phyloP scores from a whole-genome alignment of 1,284 basidiomycete species.

The Trichosporon sp. region DNA sequence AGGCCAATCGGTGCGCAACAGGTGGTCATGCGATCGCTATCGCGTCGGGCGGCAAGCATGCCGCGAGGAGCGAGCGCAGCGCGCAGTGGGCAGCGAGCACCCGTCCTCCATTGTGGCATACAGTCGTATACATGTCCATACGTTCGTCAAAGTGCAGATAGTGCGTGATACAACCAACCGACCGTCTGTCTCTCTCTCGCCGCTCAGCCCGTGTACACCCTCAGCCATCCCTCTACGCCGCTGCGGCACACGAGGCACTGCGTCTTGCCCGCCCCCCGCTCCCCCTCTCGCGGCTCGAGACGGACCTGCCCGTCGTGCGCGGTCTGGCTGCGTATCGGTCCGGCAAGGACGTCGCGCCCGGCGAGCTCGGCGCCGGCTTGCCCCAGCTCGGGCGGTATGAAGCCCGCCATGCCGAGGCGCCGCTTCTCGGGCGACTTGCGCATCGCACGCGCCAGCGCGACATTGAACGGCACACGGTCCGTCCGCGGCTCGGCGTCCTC shows the following conservation, averaged over 20 bases:
- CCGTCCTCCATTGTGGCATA: background rate
- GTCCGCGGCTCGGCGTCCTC: background rate
- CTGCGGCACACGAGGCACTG: constrained; percentile 19
- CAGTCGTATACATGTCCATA: background rate
- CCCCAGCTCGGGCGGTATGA: constrained; percentile 20
- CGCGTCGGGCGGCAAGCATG: background rate
- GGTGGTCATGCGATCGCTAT: background rate
- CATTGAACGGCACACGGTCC: constrained; percentile 24
- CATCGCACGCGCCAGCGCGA: constrained; percentile 27
- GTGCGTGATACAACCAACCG: background rate
- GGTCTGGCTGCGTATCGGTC: background rate
- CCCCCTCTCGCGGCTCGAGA: background rate
- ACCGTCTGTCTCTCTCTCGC: too few species aligned
- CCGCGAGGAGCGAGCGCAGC: background rate
- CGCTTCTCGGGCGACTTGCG: constrained; percentile 26
- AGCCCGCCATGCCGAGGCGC: constrained; percentile 30
- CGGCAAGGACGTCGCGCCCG: constrained; percentile 13
- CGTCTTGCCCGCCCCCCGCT: background rate
- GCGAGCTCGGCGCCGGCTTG: constrained; percentile 26
- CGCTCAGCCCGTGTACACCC: constrained; percentile 15
- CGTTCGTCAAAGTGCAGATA: background rate
- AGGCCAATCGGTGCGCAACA: background rate
- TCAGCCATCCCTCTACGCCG: constrained; percentile 19
- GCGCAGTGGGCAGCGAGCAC: background rate
- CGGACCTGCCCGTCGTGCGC: constrained; percentile 7